Conservation (phyloP, 352 stramenopile genomes). For the Thalassiosira allenii region DNA sequence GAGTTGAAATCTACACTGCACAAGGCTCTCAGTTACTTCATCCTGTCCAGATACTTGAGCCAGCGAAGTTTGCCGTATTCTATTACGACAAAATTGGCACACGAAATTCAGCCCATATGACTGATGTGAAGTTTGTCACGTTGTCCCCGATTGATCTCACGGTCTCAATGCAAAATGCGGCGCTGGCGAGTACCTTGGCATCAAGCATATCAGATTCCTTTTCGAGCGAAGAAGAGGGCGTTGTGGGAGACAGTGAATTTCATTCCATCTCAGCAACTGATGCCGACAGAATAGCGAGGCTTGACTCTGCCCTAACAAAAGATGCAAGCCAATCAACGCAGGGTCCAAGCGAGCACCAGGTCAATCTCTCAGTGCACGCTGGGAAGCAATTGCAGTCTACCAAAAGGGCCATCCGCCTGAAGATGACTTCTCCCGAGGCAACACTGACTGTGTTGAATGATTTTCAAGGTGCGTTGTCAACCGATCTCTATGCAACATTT, state of each 20-base stretch:
- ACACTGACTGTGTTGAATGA: constrained; percentile 84
- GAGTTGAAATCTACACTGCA: constrained; percentile 84
- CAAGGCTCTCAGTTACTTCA: constrained; percentile 74
- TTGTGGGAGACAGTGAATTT: constrained; percentile 46
- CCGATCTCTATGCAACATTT: not conserved
- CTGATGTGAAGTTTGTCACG: constrained; percentile 73
- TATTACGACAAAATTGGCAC: constrained; percentile 58
- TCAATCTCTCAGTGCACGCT: constrained; percentile 52
- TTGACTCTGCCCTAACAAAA: constrained; percentile 74
- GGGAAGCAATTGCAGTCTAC: constrained; percentile 29
- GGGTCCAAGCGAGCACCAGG: constrained; percentile 29
- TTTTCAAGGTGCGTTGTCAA: constrained; percentile 78
- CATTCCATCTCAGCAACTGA: constrained; percentile 70
- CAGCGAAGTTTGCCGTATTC: constrained; percentile 70
- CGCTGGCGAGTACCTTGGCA: constrained; percentile 79
- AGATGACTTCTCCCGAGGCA: constrained; percentile 76
- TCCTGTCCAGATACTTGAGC: constrained; percentile 84
- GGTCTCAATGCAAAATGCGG: constrained; percentile 85
- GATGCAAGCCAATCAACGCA: constrained; percentile 43
- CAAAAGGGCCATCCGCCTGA: constrained; percentile 61
- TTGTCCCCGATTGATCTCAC: constrained; percentile 74
- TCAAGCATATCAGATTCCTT: constrained; percentile 76
- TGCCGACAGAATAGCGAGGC: constrained; percentile 66
- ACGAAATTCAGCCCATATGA: constrained; percentile 55
- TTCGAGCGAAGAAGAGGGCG: constrained; percentile 22